These are phyloP conservation scores for Termitomyces sp. DNA, from an alignment of 768 basidiomycete genomes.

Conservation along the genomic window DNA sequence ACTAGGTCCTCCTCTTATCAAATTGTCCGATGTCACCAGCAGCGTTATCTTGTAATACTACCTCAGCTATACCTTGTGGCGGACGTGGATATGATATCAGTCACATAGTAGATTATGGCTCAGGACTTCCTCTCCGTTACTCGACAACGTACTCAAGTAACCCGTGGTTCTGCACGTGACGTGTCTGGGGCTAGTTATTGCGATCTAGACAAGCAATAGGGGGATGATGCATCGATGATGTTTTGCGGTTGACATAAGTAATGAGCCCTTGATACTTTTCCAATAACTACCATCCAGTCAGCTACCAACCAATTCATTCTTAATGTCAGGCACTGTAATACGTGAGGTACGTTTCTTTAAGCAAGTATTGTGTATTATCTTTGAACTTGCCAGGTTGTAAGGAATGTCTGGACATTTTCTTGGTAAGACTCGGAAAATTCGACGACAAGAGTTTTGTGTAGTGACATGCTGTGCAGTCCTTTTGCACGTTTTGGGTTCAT, in stretches of 20 bases:
- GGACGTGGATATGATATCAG: too few species aligned
- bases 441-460: neutral
- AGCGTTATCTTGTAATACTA: too few species aligned
- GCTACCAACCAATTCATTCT: too few species aligned
- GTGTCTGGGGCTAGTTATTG: too few species aligned
- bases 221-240: too few species aligned
- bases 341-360: conserved; percentile 25
- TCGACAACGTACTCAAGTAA: too few species aligned
- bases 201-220: too few species aligned
- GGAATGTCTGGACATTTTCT: conserved; percentile 57
- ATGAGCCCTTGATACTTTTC: neutral
- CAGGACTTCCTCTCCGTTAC: too few species aligned
- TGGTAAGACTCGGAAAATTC: conserved; percentile 27
- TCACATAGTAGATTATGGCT: too few species aligned
- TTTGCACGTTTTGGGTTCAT: conserved; percentile 59
- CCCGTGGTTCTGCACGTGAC: neutral
- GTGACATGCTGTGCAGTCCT: conserved; percentile 30
- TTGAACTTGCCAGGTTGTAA: conserved; percentile 26
- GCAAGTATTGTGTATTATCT: neutral
- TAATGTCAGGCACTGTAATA: conserved; percentile 32
- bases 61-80: too few species aligned
- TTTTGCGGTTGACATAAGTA: neutral
- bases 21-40: too few species aligned
- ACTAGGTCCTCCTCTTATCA: too few species aligned
- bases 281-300: neutral